phyloP scores from a whole-genome alignment of 2,329 filamentous ascomycete genomes.

The Aphanocladium album region DNA sequence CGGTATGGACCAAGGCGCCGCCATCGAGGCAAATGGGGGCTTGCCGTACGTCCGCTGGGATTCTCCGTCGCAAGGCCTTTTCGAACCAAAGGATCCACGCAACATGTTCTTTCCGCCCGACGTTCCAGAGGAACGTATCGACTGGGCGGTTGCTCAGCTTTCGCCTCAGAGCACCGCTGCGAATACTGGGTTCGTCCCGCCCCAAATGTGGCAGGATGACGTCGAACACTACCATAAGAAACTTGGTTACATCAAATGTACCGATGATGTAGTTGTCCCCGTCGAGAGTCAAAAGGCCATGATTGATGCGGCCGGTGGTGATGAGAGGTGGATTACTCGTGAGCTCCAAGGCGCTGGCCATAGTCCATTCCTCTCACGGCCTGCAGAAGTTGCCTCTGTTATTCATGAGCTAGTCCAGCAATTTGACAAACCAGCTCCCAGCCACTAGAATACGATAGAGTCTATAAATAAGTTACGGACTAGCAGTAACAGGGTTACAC shows the following conservation, averaged over 20 bases:
- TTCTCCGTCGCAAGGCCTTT: not conserved
- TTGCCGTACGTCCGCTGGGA: not conserved
- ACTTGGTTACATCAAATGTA: conserved; percentile 1
- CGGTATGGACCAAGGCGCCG: conserved; percentile 1
- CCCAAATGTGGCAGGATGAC: conserved; percentile 7
- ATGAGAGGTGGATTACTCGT: not conserved
- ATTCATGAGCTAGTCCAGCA: not conserved
- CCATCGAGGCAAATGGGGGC: not conserved
- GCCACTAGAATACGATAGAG: too few species aligned
- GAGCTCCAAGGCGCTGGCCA: conserved; percentile 2
- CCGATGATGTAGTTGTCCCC: not conserved
- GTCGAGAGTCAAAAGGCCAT: not conserved
- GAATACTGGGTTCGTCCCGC: not conserved
- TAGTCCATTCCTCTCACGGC: conserved; percentile 4
- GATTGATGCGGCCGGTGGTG: not conserved
- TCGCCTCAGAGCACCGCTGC: not conserved
- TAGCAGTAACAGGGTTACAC: too few species aligned
- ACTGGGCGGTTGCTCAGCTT: not conserved
- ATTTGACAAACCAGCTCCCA: not conserved
- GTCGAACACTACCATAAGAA: not conserved
- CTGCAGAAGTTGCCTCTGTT: not conserved
- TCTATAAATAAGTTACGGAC: too few species aligned
- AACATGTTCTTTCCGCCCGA: not conserved
- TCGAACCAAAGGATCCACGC: not conserved
- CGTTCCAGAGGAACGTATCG: not conserved